Evolutionary conservation across 2,329 filamentous ascomycete genomes (phyloP).

Genomic region (Arachnomyces sp.): DNA sequence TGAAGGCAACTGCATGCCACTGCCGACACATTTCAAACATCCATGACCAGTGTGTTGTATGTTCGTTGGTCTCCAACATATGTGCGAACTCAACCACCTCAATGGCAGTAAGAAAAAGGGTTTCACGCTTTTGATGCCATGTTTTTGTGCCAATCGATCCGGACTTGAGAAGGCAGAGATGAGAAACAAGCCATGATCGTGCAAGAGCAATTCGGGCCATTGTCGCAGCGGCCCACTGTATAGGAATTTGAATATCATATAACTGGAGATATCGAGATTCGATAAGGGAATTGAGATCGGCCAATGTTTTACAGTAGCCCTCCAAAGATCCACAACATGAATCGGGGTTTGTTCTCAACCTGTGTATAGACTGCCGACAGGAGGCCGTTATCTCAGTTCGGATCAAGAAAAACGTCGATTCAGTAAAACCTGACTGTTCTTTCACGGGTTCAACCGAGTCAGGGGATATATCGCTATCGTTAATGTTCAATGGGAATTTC

Average conservation of each 20-base stretch:
- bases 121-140: no score
- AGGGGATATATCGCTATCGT: neutral
- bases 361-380: conserved; percentile 11
- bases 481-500: conserved; percentile 1
- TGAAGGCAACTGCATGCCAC: conserved; percentile 52
- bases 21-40: conserved; percentile 52
- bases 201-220: conserved; percentile 59
- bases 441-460: conserved; percentile 28
- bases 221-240: conserved; percentile 57
- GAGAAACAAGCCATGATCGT: conserved; percentile 64
- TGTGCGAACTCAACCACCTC: conserved; percentile 62
- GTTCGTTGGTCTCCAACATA: conserved; percentile 52
- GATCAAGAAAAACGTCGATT: conserved; percentile 36
- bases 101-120: conserved; percentile 52
- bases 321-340: no score
- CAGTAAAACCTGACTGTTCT: conserved; percentile 39
- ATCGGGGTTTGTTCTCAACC: no score
- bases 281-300: conserved; percentile 23
- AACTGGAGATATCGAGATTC: conserved; percentile 34
- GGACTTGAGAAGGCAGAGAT: conserved; percentile 59
- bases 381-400: conserved; percentile 39
- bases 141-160: conserved; percentile 30
- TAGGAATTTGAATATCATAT: conserved; percentile 3
- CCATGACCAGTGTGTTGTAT: conserved; percentile 52
- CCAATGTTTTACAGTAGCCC: no score